Evolutionary conservation across 306 rosid species (phyloP).

Genomic region (Geum urbanum): DNA sequence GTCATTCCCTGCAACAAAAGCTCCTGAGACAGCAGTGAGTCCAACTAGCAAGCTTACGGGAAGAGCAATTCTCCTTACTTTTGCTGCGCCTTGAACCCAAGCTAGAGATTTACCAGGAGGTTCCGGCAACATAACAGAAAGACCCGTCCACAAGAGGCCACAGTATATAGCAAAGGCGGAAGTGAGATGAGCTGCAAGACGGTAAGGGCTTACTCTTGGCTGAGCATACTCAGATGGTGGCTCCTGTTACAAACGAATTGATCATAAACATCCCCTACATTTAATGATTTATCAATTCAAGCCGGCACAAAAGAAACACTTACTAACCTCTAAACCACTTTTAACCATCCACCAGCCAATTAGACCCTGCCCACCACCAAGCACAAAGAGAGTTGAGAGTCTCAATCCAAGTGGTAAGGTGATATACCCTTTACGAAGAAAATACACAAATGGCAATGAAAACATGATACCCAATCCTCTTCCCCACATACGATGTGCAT

Average conservation of each 20-base stretch:
- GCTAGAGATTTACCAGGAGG: conserved; percentile 75
- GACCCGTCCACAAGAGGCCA: conserved; percentile 86
- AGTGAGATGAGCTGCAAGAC: conserved; percentile 95
- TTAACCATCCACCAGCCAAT: conserved; percentile 99
- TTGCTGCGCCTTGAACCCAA: conserved; percentile 85
- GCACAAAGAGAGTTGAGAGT: conserved; percentile 62
- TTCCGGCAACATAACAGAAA: conserved; percentile 88
- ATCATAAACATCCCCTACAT: conserved; percentile 16
- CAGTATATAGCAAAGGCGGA: conserved; percentile 89
- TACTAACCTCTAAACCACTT: conserved; percentile 59
- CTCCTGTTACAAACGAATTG: conserved; percentile 47
- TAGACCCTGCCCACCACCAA: conserved; percentile 87
- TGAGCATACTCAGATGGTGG: conserved; percentile 76
- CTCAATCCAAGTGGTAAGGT: conserved; percentile 72
- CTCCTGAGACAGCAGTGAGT: conserved; percentile 84
- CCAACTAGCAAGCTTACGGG: conserved; percentile 77
- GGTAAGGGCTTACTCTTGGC: conserved; percentile 96
- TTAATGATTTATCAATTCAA: conserved; percentile 19
- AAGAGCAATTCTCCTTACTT: conserved; percentile 69
- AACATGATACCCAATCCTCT: conserved; percentile 78
- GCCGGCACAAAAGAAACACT: conserved; percentile 11
- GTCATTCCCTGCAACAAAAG: conserved; percentile 94
- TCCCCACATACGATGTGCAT: conserved; percentile 98
- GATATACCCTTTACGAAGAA: conserved; percentile 79
- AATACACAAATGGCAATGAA: conserved; percentile 87